Evolutionary conservation across 208 protist genomes (phyloP).

Genomic region (Vickermania spadyakhi): DNA sequence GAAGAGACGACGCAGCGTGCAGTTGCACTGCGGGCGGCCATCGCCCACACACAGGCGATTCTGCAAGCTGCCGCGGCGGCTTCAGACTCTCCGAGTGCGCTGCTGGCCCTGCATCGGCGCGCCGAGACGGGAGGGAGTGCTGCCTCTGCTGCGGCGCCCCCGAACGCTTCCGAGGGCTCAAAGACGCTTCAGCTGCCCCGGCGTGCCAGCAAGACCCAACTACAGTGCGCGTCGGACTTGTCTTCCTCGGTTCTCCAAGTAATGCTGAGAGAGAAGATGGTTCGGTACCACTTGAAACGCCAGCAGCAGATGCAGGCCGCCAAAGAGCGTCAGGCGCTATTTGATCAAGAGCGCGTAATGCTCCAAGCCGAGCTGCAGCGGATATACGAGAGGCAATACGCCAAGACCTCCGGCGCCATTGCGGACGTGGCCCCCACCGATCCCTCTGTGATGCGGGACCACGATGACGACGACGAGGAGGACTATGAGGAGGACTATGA

Average conservation of each 20-base stretch:
- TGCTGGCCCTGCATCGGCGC: too few species aligned
- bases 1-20: background rate
- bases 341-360: constrained; percentile 14
- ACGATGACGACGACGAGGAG: background rate
- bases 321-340: constrained; percentile 16
- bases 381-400: constrained; percentile 29
- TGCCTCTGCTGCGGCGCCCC: too few species aligned
- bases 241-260: constrained; percentile 37
- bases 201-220: too few species aligned
- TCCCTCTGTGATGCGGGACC: too few species aligned
- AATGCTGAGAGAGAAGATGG: constrained; percentile 37
- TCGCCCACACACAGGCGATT: background rate
- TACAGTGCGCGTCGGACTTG: constrained; percentile 15
- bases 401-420: constrained; percentile 1
- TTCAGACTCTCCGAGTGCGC: too few species aligned
- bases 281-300: constrained; percentile 27
- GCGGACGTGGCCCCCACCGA: background rate
- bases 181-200: too few species aligned
- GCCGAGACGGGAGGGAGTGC: too few species aligned
- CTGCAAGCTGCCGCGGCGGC: background rate
- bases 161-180: too few species aligned
- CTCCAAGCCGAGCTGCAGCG: constrained; percentile 29
- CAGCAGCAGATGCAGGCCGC: constrained; percentile 22
- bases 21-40: too few species aligned
- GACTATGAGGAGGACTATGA: background rate